These are phyloP conservation scores for Dalbergia cultrata DNA, from an alignment of 306 rosid genomes.

Conservation along the genomic window DNA sequence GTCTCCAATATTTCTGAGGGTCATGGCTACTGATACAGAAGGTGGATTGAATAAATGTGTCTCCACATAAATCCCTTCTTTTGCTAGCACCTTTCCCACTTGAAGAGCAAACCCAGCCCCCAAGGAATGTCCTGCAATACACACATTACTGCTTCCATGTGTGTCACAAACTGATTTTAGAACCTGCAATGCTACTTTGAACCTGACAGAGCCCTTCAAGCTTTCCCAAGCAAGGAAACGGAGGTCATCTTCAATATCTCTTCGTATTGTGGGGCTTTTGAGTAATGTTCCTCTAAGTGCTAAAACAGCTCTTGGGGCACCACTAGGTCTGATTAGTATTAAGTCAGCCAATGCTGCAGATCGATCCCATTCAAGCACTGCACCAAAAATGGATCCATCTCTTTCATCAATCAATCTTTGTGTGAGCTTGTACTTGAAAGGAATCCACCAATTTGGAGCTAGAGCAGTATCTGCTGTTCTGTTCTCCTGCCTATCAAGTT, in stretches of 20 bases:
- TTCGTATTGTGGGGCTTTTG: slow-evolving; percentile 76
- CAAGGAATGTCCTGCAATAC: slow-evolving; percentile 91
- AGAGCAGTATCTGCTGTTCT: slow-evolving; percentile 66
- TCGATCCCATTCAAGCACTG: slow-evolving; percentile 90
- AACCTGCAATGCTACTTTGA: slow-evolving; percentile 68
- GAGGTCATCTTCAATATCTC: slow-evolving; percentile 95
- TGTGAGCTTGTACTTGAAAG: slow-evolving; percentile 83
- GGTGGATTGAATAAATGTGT: slow-evolving; percentile 97
- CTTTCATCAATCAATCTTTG: slow-evolving; percentile 78
- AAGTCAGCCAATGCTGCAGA: slow-evolving; percentile 77
- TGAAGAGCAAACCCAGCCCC: slow-evolving; percentile 98
- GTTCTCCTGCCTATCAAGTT: slow-evolving; percentile 90
- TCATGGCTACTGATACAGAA: slow-evolving; percentile 86
- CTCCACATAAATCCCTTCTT: slow-evolving; percentile 83
- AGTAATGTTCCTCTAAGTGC: slow-evolving; percentile 93
- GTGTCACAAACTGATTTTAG: slow-evolving; percentile 65
- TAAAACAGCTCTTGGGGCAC: slow-evolving; percentile 91
- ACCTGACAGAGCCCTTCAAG: slow-evolving; percentile 90
- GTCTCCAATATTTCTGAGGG: slow-evolving; percentile 73
- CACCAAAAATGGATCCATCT: slow-evolving; percentile 94
- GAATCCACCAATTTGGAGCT: slow-evolving; percentile 98
- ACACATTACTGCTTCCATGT: slow-evolving; percentile 79
- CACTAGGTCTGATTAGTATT: slow-evolving; percentile 75
- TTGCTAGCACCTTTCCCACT: slow-evolving; percentile 87
- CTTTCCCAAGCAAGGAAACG: slow-evolving; percentile 97